Base-by-base conservation (phyloP, 2,329 filamentous ascomycete species). In the Metarhizium anisopliae region DNA sequence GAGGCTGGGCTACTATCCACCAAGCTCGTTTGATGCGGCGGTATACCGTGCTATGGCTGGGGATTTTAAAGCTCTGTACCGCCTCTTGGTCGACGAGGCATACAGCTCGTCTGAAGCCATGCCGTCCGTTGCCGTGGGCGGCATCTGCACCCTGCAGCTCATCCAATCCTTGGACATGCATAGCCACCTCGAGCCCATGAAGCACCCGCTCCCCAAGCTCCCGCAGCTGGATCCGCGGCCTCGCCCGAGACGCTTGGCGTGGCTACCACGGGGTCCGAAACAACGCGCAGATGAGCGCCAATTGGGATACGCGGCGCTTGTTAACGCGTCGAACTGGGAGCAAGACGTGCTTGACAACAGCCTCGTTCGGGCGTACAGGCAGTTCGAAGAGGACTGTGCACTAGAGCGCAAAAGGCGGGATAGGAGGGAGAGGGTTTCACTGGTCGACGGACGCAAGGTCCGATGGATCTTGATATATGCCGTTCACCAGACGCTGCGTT, bases 391-490 rank as follows among this genome's bases (percentile, higher is more conserved):
- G 53, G 77, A 82, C 6, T 76, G 75, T 7, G 67, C 79, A 20
- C 69, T 76, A 51, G 69, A 71, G 0, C 75, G 78, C 2, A 71
- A 74, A 20, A 83, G 79, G 58, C 71, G 73, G 0, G 81, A 86
- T 56, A 82, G 81, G 56, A 58, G 67, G 6, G 80, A 83, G 40
- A 84, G 81, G 63, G 64, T 73, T 2, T 69, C 69, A 0, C 71
- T 83, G 11, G 74, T 78, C 8, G 89, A 93, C 59, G 87, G 83
- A 1, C 82, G 89, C 45, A 92, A 90, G 68, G 80, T 91, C 16
- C 79, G 89, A 43, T 94, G 89, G 89, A 81, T 92, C 35, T 66
- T 92, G 40, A 78, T 93, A 6, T 93, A 93, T 63, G 79, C 83
- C 18, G 78, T 83, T 3, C 79, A 90, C 56, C 89, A 94, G 66